A percentile compares a stretch with the other conserved stretches of the same genome.
Evolutionary conservation across 139 green algal genomes (phyloP).

Genomic region (Closterium sp.): DNA sequence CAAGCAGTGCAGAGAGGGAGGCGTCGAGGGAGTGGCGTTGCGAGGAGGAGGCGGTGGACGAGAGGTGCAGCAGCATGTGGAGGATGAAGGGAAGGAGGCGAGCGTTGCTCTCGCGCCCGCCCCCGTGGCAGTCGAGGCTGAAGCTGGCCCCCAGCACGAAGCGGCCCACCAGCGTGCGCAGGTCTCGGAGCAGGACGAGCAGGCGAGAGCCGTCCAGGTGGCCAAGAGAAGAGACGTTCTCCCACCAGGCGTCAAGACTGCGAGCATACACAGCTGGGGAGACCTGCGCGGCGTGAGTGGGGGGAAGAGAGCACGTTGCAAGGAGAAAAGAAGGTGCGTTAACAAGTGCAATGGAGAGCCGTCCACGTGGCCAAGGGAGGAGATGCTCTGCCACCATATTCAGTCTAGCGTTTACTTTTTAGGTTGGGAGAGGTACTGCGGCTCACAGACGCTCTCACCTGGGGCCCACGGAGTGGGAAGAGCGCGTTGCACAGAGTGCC

Average conservation of each 20-base stretch:
- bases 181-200: slow-evolving; percentile 50
- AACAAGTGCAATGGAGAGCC: slow-evolving; percentile 40
- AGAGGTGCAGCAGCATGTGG: slow-evolving; percentile 49
- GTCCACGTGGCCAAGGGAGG: slow-evolving; percentile 26
- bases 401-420: too few species aligned
- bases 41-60: slow-evolving; percentile 10
- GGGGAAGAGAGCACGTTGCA: too few species aligned
- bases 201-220: slow-evolving; percentile 38
- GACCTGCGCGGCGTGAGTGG: neutral
- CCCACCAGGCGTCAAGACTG: slow-evolving; percentile 55
- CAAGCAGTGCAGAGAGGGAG: neutral
- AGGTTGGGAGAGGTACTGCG: too few species aligned
- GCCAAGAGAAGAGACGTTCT: slow-evolving; percentile 47
- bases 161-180: slow-evolving; percentile 55
- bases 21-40: neutral
- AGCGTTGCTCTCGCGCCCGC: slow-evolving; percentile 60
- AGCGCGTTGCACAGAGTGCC: too few species aligned
- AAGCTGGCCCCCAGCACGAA: slow-evolving; percentile 60
- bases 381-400: slow-evolving; percentile 55
- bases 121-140: slow-evolving; percentile 58
- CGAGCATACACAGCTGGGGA: slow-evolving; percentile 45
- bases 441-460: too few species aligned
- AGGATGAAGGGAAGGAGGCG: slow-evolving; percentile 60
- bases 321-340: neutral
- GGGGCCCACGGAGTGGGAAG: too few species aligned